Evolutionary conservation across 2,329 filamentous ascomycete species (phyloP).

Genomic region (Diaporthe vexans): DNA sequence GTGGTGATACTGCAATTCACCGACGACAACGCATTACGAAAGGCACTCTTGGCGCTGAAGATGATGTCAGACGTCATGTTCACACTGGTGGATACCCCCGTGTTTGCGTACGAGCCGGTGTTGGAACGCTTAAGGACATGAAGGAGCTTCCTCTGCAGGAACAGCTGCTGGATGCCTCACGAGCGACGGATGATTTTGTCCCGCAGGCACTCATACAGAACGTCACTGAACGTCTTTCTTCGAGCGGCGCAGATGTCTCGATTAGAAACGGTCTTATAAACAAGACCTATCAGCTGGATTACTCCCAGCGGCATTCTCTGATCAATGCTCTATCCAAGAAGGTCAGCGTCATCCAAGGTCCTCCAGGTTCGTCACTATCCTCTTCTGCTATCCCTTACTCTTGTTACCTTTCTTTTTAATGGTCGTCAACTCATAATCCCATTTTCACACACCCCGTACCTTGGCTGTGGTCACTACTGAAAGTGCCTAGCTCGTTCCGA

Average conservation of each 20-base stretch:
- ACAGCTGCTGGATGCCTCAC: constrained; percentile 60
- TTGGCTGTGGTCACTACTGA: not conserved
- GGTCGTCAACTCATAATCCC: not conserved
- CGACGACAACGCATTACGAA: constrained; percentile 59
- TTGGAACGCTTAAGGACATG: constrained; percentile 71
- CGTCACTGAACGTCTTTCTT: constrained; percentile 22
- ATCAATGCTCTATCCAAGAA: constrained; percentile 64
- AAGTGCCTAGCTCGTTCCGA: too few species aligned
- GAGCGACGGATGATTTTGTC: constrained; percentile 20
- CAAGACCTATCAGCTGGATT: constrained; percentile 44
- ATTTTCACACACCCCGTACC: not conserved
- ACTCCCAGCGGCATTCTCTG: constrained; percentile 70
- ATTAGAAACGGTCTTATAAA: not conserved
- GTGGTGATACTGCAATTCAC: constrained; percentile 66
- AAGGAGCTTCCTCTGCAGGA: constrained; percentile 68
- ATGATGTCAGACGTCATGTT: constrained; percentile 57
- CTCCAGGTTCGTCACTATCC: constrained; percentile 66
- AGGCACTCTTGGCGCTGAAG: constrained; percentile 61
- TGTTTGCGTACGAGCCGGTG: constrained; percentile 79
- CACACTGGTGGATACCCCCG: constrained; percentile 72
- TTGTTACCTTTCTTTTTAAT: too few species aligned
- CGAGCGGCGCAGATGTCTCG: not conserved
- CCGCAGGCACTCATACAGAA: not conserved
- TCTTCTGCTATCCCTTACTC: not conserved
- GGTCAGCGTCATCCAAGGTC: constrained; percentile 78